Evolutionary conservation across 352 stramenopile genomes (phyloP).

Genomic region (Pythium volutum): DNA sequence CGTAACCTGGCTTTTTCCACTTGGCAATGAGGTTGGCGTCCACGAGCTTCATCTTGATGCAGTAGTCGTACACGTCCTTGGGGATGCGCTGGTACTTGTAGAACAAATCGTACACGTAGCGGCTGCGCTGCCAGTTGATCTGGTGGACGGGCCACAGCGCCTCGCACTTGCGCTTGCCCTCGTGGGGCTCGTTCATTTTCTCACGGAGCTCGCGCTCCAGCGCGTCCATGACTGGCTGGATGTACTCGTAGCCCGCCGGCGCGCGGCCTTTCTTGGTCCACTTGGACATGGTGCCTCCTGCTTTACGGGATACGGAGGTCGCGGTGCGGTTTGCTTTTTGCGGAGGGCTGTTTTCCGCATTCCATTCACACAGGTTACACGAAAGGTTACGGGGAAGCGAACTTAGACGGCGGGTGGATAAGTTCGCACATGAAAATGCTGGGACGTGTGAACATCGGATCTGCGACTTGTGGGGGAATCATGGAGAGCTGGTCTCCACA

Average conservation of each 20-base stretch:
- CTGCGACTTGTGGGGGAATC: no score
- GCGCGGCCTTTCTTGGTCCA: slow-evolving; percentile 85
- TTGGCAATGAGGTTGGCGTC: slow-evolving; percentile 98
- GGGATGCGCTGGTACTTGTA: slow-evolving; percentile 96
- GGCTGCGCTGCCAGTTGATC: slow-evolving; percentile 98
- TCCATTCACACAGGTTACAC: neutral
- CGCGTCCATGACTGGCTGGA: slow-evolving; percentile 94
- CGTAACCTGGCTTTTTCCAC: slow-evolving; percentile 99
- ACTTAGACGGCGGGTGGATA: slow-evolving; percentile 9
- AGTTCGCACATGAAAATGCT: slow-evolving; percentile 10
- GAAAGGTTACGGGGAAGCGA: neutral
- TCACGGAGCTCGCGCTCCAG: slow-evolving; percentile 97
- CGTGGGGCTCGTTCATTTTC: slow-evolving; percentile 97
- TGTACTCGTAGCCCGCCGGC: slow-evolving; percentile 93
- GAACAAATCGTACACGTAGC: slow-evolving; percentile 99
- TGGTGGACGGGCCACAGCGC: slow-evolving; percentile 98
- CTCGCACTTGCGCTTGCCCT: slow-evolving; percentile 97
- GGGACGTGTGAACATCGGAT: slow-evolving; percentile 5
- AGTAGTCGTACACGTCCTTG: slow-evolving; percentile 98
- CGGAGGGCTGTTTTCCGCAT: neutral
- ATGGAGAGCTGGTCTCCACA: no score
- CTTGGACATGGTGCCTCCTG: slow-evolving; percentile 81
- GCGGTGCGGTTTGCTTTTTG: slow-evolving; percentile 7
- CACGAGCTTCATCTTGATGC: slow-evolving; percentile 91
- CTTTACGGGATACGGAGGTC: no score